phyloP scores from a whole-genome alignment of 2,329 filamentous ascomycete genomes.

The Fusarium sp. region DNA sequence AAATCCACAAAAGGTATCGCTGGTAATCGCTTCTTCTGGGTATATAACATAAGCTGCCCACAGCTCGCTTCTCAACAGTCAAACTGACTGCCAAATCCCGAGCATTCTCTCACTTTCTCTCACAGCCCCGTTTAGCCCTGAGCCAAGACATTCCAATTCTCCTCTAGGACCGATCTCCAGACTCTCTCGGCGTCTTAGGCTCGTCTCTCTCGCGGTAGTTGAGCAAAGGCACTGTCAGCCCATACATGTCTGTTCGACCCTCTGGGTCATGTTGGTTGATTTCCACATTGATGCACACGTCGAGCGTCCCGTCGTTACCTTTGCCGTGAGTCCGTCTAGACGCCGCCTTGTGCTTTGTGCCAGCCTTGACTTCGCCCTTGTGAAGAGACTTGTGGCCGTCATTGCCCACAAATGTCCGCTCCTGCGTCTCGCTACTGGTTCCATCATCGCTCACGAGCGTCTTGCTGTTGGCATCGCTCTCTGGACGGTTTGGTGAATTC shows the following conservation, averaged over 20 bases:
- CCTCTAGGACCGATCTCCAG: slow-evolving; percentile 15
- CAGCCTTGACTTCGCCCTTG: slow-evolving; percentile 79
- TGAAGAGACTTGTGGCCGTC: slow-evolving; percentile 79
- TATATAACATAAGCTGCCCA: slow-evolving; percentile 30
- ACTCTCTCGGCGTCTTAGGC: slow-evolving; percentile 40
- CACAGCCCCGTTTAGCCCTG: background rate
- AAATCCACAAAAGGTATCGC: background rate
- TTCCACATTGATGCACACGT: slow-evolving; percentile 89
- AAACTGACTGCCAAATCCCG: background rate
- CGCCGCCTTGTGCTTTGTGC: slow-evolving; percentile 81
- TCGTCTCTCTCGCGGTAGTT: slow-evolving; percentile 47
- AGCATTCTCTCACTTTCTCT: background rate
- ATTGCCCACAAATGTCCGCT: slow-evolving; percentile 55
- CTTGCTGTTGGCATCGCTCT: slow-evolving; percentile 37
- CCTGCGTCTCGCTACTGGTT: slow-evolving; percentile 26
- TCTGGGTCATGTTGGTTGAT: slow-evolving; percentile 83
- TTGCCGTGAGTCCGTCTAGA: slow-evolving; percentile 64
- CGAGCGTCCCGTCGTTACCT: slow-evolving; percentile 71
- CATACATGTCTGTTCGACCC: slow-evolving; percentile 84
- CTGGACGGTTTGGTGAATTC: slow-evolving; percentile 73
- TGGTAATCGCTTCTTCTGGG: slow-evolving; percentile 19
- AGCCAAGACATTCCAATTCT: background rate
- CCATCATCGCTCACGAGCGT: slow-evolving; percentile 8
- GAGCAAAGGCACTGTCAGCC: slow-evolving; percentile 84
- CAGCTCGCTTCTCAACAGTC: slow-evolving; percentile 9